Base-by-base conservation (phyloP, 371 early-diverging fungal species). In the Apophysomyces elegans region DNA sequence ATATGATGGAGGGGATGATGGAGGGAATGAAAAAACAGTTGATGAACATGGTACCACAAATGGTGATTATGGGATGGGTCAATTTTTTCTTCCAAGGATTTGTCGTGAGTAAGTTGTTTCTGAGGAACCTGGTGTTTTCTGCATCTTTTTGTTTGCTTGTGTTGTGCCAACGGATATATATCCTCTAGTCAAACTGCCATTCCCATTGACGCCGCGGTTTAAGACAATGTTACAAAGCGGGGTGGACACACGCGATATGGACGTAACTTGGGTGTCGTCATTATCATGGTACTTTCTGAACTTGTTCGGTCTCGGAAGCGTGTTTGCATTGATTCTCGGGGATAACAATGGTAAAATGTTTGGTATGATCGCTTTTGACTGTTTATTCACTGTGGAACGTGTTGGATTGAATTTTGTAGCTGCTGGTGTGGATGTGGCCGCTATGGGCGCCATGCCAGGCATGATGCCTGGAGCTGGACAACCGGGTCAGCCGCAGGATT, bases 201-300 rank as follows among this genome's bases (percentile, higher is more conserved):
- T 98, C 75, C 97, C 97, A 3, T 84, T 98, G 71, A 96, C 97
- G 11, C 83, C 96, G 62, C 91, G 97, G 11, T 98, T 98, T 85
- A 98, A 98, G 82, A 83, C 91, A 59, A 98, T 98, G 99, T 86
- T 97, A 58, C 98, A 98, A 80, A 88, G 93, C 58, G 98, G 97
- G 50, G 91, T 98, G n/a, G 91, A 92, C 68, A 97, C 99, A 0
- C 83, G 88, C 18, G 95, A 98, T 75, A 96, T 98, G 96, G 98
- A 98, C 78, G 97, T 96, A 7, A 86, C 90, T 36, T 98, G 98
- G 97, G 99, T 98, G 2, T 96, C 96, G 7, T 95, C 96, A 16
- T 81, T 98, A 21, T 96, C 96, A 5, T 98, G 97, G 98, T 98
- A 98, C 84, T 98, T 98, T 76, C 77, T 98, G 43, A 97, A 97